Conservation (phyloP, 1,284 basidiomycete species). For the Leucoagaricus sp. region DNA sequence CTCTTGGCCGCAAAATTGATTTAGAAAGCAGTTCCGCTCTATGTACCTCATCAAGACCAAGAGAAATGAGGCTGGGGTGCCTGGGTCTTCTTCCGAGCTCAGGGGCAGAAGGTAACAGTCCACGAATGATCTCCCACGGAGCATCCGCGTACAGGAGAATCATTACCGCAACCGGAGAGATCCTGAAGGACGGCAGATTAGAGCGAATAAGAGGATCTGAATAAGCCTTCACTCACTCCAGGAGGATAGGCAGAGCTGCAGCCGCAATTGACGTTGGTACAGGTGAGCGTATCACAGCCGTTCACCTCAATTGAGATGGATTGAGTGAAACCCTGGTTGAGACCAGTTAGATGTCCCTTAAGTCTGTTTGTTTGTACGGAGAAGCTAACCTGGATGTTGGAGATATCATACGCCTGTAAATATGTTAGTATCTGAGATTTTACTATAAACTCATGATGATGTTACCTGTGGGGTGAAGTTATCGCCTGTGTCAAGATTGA, state of each 20-base stretch:
- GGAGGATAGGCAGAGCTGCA: slow-evolving; percentile 38
- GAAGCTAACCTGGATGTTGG: slow-evolving; percentile 34
- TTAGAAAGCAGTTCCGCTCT: background rate
- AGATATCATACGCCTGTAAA: slow-evolving; percentile 40
- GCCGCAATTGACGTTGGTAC: slow-evolving; percentile 37
- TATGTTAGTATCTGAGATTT: background rate
- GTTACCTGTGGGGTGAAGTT: slow-evolving; percentile 34
- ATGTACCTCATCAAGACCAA: background rate
- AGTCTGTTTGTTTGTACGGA: background rate
- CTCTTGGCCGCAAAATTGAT: background rate
- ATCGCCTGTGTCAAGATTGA: slow-evolving; percentile 40
- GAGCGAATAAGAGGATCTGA: background rate
- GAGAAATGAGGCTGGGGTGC: too few relatives aligned
- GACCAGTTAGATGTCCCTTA: background rate
- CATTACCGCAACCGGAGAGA: slow-evolving; percentile 36
- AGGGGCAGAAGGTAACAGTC: slow-evolving; percentile 36
- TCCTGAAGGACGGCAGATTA: slow-evolving; percentile 23
- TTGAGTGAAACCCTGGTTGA: slow-evolving; percentile 38
- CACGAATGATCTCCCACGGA: slow-evolving; percentile 31
- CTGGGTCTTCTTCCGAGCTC: slow-evolving; percentile 3
- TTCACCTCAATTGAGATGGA: slow-evolving; percentile 35
- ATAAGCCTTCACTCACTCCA: slow-evolving; percentile 28
- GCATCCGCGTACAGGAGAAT: slow-evolving; percentile 37
- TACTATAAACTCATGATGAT: background rate
- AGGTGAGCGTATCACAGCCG: slow-evolving; percentile 40